These are phyloP conservation scores for Colletotrichum sp. DNA, from an alignment of 2,329 filamentous ascomycete genomes.

Conservation along the genomic window DNA sequence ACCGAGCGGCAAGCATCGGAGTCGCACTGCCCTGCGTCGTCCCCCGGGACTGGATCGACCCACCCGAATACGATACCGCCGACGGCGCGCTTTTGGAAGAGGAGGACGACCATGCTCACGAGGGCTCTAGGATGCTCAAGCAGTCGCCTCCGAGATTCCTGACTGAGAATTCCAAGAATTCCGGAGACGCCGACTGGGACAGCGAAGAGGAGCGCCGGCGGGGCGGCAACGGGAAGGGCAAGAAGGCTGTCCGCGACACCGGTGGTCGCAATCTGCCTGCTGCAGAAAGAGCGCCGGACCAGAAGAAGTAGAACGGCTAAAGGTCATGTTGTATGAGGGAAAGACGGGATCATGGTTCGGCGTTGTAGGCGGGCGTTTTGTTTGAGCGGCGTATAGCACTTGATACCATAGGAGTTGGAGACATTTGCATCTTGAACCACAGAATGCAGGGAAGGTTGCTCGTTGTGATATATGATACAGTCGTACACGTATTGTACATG, in stretches of 20 bases:
- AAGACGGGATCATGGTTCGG: background rate
- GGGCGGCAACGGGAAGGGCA: conserved; percentile 47
- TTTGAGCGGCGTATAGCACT: conserved; percentile 14
- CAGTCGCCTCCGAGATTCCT: conserved; percentile 29
- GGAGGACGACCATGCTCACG: conserved; percentile 54
- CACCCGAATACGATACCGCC: conserved; percentile 76
- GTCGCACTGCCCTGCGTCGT: conserved; percentile 83
- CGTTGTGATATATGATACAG: conserved; percentile 34
- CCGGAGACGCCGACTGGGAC: conserved; percentile 43
- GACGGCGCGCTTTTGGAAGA: conserved; percentile 72
- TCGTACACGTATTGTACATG: conserved; percentile 42
- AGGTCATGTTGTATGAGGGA: background rate
- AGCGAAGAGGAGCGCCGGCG: conserved; percentile 50
- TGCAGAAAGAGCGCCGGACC: conserved; percentile 54
- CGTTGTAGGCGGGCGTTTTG: conserved; percentile 4
- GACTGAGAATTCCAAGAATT: conserved; percentile 27
- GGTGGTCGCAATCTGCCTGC: conserved; percentile 56
- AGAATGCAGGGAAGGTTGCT: conserved; percentile 14
- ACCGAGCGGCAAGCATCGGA: conserved; percentile 83
- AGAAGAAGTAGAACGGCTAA: background rate
- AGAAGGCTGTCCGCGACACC: conserved; percentile 51
- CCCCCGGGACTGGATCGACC: conserved; percentile 80
- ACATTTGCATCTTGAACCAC: conserved; percentile 7
- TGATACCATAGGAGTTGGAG: conserved; percentile 18
- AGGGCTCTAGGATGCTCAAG: conserved; percentile 65